Evolutionary conservation across 805 yeast species (phyloP).

Genomic region (Kodamaea sagamina): DNA sequence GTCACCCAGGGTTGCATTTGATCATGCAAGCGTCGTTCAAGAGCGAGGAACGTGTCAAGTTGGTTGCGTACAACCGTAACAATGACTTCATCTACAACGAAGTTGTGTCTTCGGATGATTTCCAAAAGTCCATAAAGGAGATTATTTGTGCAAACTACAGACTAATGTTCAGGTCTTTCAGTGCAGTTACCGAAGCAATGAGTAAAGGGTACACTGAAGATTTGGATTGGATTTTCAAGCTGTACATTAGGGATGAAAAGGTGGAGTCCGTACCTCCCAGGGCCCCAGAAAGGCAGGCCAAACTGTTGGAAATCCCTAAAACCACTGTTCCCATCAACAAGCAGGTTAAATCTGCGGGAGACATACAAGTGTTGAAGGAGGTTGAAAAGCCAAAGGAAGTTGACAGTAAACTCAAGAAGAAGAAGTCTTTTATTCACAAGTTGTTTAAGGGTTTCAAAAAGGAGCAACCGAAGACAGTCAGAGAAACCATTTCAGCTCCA

Average conservation of each 20-base stretch:
- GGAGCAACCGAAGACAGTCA: not conserved
- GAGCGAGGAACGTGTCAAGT: constrained; percentile 16
- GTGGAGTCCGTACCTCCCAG: not conserved
- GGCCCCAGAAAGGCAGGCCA: not conserved
- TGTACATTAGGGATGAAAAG: constrained; percentile 1
- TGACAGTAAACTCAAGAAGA: constrained; percentile 8
- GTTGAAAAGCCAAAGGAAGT: constrained; percentile 1
- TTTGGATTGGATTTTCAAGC: constrained; percentile 17
- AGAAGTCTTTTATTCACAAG: constrained; percentile 14
- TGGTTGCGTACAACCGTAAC: constrained; percentile 21
- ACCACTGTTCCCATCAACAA: constrained; percentile 1
- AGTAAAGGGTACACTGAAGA: constrained; percentile 21
- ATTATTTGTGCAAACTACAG: constrained; percentile 23
- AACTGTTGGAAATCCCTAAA: constrained; percentile 1
- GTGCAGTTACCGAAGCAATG: constrained; percentile 24
- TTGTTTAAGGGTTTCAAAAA: constrained; percentile 13
- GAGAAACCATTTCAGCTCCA: too few species aligned
- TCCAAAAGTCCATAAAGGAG: constrained; percentile 25
- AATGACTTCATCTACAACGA: constrained; percentile 23
- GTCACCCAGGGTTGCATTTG: constrained; percentile 37
- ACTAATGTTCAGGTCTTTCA: constrained; percentile 25
- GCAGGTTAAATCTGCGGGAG: not conserved
- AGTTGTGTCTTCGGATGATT: constrained; percentile 22
- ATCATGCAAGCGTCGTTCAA: constrained; percentile 45
- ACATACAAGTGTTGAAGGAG: constrained; percentile 2